Conservation (phyloP, 768 basidiomycete genomes). For the Rhodotorula paludigena region DNA sequence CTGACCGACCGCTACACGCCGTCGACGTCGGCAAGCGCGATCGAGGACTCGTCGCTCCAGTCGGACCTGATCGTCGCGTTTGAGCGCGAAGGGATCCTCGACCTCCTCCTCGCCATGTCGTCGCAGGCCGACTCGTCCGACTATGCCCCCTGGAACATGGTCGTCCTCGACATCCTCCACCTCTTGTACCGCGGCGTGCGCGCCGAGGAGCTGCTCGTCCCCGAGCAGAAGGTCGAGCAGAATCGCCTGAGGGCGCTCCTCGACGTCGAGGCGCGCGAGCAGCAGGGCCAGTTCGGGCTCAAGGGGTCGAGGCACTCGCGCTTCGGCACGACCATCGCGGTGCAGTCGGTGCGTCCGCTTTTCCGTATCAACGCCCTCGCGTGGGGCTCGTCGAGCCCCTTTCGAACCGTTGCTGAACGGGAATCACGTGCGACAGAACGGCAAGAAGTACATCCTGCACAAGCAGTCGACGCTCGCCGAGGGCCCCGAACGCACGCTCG, state of each 20-base stretch:
- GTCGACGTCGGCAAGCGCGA: slow-evolving; percentile 67
- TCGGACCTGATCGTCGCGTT: slow-evolving; percentile 67
- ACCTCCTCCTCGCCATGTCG: slow-evolving; percentile 78
- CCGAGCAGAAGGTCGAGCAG: slow-evolving; percentile 30
- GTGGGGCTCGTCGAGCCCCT: not conserved
- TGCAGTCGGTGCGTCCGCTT: slow-evolving; percentile 54
- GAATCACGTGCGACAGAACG: too few species aligned
- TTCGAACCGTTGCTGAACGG: not conserved
- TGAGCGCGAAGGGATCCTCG: slow-evolving; percentile 65
- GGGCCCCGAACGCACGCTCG: slow-evolving; percentile 66
- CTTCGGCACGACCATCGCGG: slow-evolving; percentile 89
- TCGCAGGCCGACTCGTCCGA: slow-evolving; percentile 73
- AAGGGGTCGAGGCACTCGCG: slow-evolving; percentile 73
- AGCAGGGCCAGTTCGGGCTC: slow-evolving; percentile 51
- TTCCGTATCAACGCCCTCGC: not conserved
- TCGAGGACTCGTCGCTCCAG: slow-evolving; percentile 70
- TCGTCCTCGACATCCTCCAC: slow-evolving; percentile 88
- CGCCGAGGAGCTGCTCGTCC: slow-evolving; percentile 53
- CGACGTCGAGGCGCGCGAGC: slow-evolving; percentile 65
- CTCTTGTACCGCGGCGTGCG: slow-evolving; percentile 76
- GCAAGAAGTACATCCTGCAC: slow-evolving; percentile 62
- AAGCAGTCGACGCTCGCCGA: slow-evolving; percentile 71
- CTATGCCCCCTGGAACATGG: slow-evolving; percentile 78
- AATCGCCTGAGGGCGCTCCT: slow-evolving; percentile 65
- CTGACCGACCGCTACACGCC: slow-evolving; percentile 80